Percentiles rank a stretch among this genome's conserved stretches.
These are phyloP conservation scores for Penicillium corylophilum DNA, from an alignment of 2,329 filamentous ascomycete species.

Conservation along the genomic window DNA sequence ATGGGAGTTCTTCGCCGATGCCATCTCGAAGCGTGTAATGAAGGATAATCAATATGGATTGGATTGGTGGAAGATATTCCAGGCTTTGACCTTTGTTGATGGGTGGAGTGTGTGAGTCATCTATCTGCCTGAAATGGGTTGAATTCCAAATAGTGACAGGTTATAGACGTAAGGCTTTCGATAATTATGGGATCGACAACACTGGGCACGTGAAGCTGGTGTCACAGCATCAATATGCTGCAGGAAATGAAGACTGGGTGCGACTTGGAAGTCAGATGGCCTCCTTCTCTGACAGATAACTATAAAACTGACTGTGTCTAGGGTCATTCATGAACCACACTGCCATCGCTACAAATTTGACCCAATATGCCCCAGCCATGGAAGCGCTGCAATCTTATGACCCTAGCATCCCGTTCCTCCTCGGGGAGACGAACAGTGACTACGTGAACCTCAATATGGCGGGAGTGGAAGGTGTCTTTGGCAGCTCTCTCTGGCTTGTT, in stretches of 20 bases:
- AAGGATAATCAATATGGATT: slow-evolving; percentile 9
- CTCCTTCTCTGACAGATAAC: neutral
- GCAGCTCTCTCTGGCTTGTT: slow-evolving; percentile 13
- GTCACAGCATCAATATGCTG: slow-evolving; percentile 12
- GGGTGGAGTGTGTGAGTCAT: slow-evolving; percentile 4
- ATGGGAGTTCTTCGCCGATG: slow-evolving; percentile 11
- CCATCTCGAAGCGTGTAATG: slow-evolving; percentile 11
- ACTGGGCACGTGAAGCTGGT: slow-evolving; percentile 11
- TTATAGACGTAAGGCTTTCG: slow-evolving; percentile 3
- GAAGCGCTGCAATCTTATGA: neutral
- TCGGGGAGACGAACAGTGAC: slow-evolving; percentile 17
- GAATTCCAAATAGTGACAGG: neutral
- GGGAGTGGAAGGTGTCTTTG: slow-evolving; percentile 14
- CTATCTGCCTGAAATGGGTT: neutral
- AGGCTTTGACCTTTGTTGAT: slow-evolving; percentile 15
- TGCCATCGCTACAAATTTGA: slow-evolving; percentile 7
- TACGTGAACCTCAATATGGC: slow-evolving; percentile 14
- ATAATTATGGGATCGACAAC: slow-evolving; percentile 7
- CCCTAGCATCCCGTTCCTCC: slow-evolving; percentile 8
- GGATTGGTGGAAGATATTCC: slow-evolving; percentile 11
- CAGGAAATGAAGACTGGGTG: slow-evolving; percentile 11
- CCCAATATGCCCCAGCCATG: slow-evolving; percentile 12
- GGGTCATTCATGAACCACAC: slow-evolving; percentile 18
- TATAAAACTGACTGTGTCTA: neutral
- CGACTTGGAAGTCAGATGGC: slow-evolving; percentile 7